Percentiles rank a stretch among this genome's conserved stretches.
Conservation (phyloP, 2,329 filamentous ascomycete genomes). For the Chaetomium strumarium region DNA sequence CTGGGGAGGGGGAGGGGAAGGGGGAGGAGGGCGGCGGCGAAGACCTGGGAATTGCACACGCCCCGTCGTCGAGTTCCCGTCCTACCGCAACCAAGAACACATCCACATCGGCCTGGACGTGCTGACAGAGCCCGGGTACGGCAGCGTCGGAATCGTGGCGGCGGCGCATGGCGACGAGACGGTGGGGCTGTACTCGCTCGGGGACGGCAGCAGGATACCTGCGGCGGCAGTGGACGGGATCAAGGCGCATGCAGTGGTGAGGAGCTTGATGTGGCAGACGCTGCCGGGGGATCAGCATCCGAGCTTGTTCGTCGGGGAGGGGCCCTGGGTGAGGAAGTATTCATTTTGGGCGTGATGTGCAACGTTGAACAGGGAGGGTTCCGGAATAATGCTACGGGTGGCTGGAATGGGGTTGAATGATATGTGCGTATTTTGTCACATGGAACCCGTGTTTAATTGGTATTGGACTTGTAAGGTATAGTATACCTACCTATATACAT, state of each 20-base stretch:
- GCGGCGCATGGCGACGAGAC: slow-evolving; percentile 46
- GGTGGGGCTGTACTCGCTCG: slow-evolving; percentile 45
- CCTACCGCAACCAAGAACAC: slow-evolving; percentile 45
- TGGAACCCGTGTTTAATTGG: background rate
- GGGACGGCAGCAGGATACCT: slow-evolving; percentile 37
- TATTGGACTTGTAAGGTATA: background rate
- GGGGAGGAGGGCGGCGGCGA: background rate
- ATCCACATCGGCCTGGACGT: slow-evolving; percentile 47
- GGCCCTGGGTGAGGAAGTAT: slow-evolving; percentile 36
- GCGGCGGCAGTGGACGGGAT: slow-evolving; percentile 24
- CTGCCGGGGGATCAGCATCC: slow-evolving; percentile 40
- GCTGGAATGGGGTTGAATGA: background rate
- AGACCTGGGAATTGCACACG: background rate
- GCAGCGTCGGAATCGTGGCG: slow-evolving; percentile 44
- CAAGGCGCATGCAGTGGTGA: slow-evolving; percentile 29
- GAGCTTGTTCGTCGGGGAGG: slow-evolving; percentile 43
- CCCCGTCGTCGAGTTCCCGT: slow-evolving; percentile 44
- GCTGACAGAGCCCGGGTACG: slow-evolving; percentile 24
- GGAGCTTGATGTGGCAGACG: slow-evolving; percentile 40
- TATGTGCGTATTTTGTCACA: background rate
- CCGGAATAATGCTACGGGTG: background rate
- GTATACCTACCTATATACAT: no score
- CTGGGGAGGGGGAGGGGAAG: background rate
- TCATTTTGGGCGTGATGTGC: slow-evolving; percentile 34
- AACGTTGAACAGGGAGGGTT: background rate